These are phyloP conservation scores for Brasenia schreberi DNA, from an alignment of 164 flowering plant species.

Conservation along the genomic window DNA sequence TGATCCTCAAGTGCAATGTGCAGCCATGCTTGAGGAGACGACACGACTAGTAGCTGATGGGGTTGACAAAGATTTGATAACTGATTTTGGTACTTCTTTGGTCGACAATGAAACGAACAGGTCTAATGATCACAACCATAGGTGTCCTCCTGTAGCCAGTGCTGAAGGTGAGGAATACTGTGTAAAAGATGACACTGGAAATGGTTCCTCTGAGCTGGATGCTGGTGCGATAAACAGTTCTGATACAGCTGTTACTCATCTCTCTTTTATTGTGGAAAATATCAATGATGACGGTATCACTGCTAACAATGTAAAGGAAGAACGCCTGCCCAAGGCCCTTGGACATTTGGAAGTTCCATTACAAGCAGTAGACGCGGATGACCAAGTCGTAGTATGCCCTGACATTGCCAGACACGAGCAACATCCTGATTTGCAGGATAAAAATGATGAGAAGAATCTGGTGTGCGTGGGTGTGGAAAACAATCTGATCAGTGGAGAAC, in stretches of 20 bases:
- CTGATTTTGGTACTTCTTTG: slow-evolving; percentile 2
- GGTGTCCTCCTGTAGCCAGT: not conserved
- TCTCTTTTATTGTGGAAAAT: no score
- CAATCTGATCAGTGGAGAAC: not conserved
- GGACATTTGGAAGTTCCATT: slow-evolving; percentile 4
- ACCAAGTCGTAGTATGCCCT: slow-evolving; percentile 3
- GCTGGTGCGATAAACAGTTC: slow-evolving; percentile 1
- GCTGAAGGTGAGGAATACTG: not conserved
- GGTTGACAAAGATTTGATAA: not conserved
- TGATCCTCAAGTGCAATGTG: slow-evolving; percentile 2
- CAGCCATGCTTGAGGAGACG: not conserved
- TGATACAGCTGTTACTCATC: not conserved
- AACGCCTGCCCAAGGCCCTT: not conserved
- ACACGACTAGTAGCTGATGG: not conserved
- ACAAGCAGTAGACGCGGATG: slow-evolving; percentile 1
- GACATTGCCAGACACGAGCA: not conserved
- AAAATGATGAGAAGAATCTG: not conserved
- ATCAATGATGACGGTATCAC: not conserved
- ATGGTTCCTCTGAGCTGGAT: not conserved
- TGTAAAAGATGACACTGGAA: not conserved
- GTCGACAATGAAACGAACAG: not conserved
- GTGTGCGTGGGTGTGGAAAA: slow-evolving; percentile 1
- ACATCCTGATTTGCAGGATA: slow-evolving; percentile 5
- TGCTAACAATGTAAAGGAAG: slow-evolving; percentile 5
- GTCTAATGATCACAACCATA: not conserved